phyloP scores from a whole-genome alignment of 208 protist species.

The Wallacemonas sp. region DNA sequence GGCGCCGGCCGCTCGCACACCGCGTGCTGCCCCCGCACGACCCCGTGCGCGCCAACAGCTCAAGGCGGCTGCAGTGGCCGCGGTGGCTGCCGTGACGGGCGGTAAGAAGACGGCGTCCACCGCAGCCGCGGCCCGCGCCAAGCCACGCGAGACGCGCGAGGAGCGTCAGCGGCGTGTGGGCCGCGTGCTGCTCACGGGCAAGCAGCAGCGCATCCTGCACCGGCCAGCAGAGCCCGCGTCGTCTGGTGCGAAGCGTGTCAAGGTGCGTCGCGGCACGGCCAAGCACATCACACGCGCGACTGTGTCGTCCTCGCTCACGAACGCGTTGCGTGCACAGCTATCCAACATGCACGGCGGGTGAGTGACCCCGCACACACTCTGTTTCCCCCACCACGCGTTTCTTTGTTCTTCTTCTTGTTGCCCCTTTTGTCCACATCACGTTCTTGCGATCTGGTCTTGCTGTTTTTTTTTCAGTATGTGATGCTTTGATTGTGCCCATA shows the following conservation, averaged over 20 bases:
- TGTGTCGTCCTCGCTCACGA: background rate
- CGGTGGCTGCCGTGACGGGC: background rate
- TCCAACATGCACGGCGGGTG: slow-evolving; percentile 4
- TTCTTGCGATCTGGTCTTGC: too few species aligned
- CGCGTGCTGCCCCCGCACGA: background rate
- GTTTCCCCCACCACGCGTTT: too few species aligned
- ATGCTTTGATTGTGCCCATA: too few species aligned
- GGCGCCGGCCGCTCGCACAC: too few species aligned
- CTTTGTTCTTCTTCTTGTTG: slow-evolving; percentile 7
- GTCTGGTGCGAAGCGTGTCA: background rate
- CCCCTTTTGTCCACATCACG: too few species aligned
- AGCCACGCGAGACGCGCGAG: slow-evolving; percentile 7
- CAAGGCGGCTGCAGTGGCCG: background rate
- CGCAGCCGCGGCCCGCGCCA: background rate
- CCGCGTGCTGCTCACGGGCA: background rate
- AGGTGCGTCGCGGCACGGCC: background rate
- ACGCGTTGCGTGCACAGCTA: slow-evolving; percentile 8
- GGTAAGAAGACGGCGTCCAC: background rate
- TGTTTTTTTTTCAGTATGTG: too few species aligned
- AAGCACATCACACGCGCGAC: background rate
- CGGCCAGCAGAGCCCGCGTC: background rate
- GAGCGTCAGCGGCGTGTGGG: slow-evolving; percentile 3
- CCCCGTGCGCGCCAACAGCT: background rate
- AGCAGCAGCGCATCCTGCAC: slow-evolving; percentile 7
- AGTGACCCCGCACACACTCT: too few species aligned